phyloP scores from a whole-genome alignment of 345 rosid genomes.

The Acer campestre region DNA sequence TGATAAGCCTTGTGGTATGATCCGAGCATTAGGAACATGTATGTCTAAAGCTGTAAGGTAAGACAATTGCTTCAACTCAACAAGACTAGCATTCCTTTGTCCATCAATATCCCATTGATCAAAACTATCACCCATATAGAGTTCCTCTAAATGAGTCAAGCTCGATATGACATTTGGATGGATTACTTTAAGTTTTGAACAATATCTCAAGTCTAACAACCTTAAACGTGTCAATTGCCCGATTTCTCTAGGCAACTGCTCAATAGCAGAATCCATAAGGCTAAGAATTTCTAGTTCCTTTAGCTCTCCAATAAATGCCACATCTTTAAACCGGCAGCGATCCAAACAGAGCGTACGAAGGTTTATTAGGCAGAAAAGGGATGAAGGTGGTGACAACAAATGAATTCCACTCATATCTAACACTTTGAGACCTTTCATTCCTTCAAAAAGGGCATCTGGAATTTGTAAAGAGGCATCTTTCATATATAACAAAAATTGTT shows the following conservation, averaged over 20 bases:
- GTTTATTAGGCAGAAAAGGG: slow-evolving; percentile 1
- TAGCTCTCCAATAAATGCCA: slow-evolving; percentile 1
- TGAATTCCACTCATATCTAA: neutral
- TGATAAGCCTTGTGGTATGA: slow-evolving; percentile 14
- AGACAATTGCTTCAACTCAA: slow-evolving; percentile 24
- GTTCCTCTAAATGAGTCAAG: slow-evolving; percentile 27
- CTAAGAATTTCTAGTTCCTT: slow-evolving; percentile 8
- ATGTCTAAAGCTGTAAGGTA: neutral
- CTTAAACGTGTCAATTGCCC: slow-evolving; percentile 19
- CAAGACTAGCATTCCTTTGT: slow-evolving; percentile 21
- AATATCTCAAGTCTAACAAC: slow-evolving; percentile 19
- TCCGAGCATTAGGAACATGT: slow-evolving; percentile 3
- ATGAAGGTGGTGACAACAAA: slow-evolving; percentile 20
- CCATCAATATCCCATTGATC: slow-evolving; percentile 25
- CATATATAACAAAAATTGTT: neutral
- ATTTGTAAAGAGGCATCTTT: neutral
- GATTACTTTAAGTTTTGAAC: slow-evolving; percentile 21
- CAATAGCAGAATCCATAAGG: neutral
- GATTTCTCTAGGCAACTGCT: slow-evolving; percentile 17
- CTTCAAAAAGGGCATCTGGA: slow-evolving; percentile 16
- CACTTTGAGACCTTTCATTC: slow-evolving; percentile 25
- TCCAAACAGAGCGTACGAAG: slow-evolving; percentile 24
- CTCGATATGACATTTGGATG: slow-evolving; percentile 21
- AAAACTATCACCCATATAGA: slow-evolving; percentile 17
- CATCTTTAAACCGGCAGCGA: neutral